Evolutionary conservation across 2,329 filamentous ascomycete genomes (phyloP), one percentile per base, ranked within the genome.

Genomic region (Colletotrichum cordylinicola): DNA sequence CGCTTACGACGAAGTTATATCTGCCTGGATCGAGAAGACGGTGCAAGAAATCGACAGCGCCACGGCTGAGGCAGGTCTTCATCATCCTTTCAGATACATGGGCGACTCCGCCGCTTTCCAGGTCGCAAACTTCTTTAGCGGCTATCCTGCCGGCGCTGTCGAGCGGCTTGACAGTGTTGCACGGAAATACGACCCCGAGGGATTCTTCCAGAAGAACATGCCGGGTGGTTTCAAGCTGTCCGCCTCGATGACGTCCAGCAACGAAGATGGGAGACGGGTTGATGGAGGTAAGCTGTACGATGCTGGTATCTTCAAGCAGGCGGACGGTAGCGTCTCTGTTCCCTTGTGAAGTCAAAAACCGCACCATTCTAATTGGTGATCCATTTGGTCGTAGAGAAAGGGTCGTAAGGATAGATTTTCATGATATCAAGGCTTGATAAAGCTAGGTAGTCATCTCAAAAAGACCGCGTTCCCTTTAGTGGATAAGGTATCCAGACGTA

Each of bases 221-320:
- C n/a, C 12, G 12, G 43, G 43, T 52, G n/a, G 10, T 2, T 8
- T 52, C 10, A 52, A 52, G 3, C 8, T 52, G 6, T 52, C 43
- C 10, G 43, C n/a, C 43, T 52, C 43, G 2, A 21, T 13, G n/a
- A 2, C 1, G 1, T 48, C n/a, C n/a, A 21, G n/a, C 10, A 21
- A 48, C 1, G 1, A 48, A 4, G 18, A 2, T 48, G 10, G 1
- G 10, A 1, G 10, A 48, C 10, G n/a, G 0, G 43, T 48, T 13
- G 43, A 21, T 6, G 10, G 10, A 8, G 21, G 0, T 8, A 2
- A 21, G n/a, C 13, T 2, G 1, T 13, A 52, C 0, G 43, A 52
- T 0, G 43, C 43, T 2, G n/a, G n/a, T 4, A 52, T 52, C 10
- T 0, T 52, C 2, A 13, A 8, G 2, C 10, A 52, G 0, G 43